phyloP scores from a whole-genome alignment of 1,284 basidiomycete genomes.

The Cystobasidiaceae sp. region DNA sequence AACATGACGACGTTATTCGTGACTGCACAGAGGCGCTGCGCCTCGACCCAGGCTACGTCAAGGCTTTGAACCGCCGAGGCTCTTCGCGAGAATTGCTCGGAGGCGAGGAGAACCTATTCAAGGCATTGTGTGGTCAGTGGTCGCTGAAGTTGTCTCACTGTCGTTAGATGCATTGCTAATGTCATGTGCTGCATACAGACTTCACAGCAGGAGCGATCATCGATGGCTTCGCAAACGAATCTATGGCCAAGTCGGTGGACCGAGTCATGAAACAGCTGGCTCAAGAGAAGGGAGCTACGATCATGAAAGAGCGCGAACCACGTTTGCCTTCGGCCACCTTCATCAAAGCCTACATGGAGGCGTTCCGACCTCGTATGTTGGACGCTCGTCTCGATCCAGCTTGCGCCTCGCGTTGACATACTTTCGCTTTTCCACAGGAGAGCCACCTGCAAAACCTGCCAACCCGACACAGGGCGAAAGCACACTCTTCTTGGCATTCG shows the following conservation, averaged over 20 bases:
- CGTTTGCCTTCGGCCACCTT: slow-evolving; percentile 87
- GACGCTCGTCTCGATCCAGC: slow-evolving; percentile 5
- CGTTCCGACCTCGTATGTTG: slow-evolving; percentile 63
- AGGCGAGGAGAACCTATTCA: slow-evolving; percentile 55
- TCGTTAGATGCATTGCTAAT: not conserved
- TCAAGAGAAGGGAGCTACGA: slow-evolving; percentile 57
- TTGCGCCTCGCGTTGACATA: not conserved
- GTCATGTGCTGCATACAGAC: slow-evolving; percentile 54
- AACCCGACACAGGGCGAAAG: slow-evolving; percentile 71
- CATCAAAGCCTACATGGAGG: slow-evolving; percentile 91
- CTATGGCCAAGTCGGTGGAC: slow-evolving; percentile 76
- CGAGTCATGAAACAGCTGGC: slow-evolving; percentile 84
- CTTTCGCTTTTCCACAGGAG: slow-evolving; percentile 51
- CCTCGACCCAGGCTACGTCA: slow-evolving; percentile 82
- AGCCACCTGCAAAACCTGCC: slow-evolving; percentile 69
- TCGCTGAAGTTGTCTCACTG: not conserved
- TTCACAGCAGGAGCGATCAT: slow-evolving; percentile 94
- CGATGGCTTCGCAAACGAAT: slow-evolving; percentile 81
- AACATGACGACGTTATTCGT: slow-evolving; percentile 75
- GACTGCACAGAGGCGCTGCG: slow-evolving; percentile 87
- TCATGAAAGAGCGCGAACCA: slow-evolving; percentile 62
- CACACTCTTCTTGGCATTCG: slow-evolving; percentile 71
- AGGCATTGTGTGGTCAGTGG: slow-evolving; percentile 66
- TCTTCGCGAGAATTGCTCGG: slow-evolving; percentile 76
- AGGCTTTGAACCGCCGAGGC: slow-evolving; percentile 90